Conservation (phyloP, 768 basidiomycete species). For the Lactarius quietus region DNA sequence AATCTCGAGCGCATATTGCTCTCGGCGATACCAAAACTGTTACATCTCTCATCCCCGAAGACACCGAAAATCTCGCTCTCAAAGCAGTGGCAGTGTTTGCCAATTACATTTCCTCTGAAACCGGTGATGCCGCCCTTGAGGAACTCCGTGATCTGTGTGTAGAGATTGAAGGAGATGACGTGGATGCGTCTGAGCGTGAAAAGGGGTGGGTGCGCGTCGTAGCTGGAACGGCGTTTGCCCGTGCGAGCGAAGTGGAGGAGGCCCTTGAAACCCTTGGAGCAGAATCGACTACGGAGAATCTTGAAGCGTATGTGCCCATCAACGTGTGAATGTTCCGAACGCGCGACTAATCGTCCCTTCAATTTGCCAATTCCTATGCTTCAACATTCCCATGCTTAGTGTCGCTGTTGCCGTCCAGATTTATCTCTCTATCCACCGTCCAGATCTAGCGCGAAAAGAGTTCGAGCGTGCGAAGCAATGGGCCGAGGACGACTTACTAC, state of each 20-base stretch:
- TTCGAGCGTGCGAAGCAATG: slow-evolving; percentile 79
- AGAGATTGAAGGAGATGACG: slow-evolving; percentile 81
- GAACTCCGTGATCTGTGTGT: slow-evolving; percentile 81
- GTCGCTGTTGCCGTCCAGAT: slow-evolving; percentile 81
- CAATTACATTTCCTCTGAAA: slow-evolving; percentile 48
- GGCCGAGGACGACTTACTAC: slow-evolving; percentile 85
- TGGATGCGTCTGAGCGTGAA: slow-evolving; percentile 60
- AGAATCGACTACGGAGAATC: slow-evolving; percentile 62
- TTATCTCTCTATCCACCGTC: slow-evolving; percentile 85
- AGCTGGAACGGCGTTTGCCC: slow-evolving; percentile 83
- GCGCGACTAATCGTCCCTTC: slow-evolving; percentile 2
- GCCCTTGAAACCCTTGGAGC: slow-evolving; percentile 83
- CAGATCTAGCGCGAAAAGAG: slow-evolving; percentile 83
- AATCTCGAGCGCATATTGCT: slow-evolving; percentile 75
- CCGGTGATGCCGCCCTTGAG: slow-evolving; percentile 59
- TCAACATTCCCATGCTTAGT: slow-evolving; percentile 39
- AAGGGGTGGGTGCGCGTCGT: slow-evolving; percentile 72
- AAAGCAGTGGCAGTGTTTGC: slow-evolving; percentile 73
- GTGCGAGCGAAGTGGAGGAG: slow-evolving; percentile 85
- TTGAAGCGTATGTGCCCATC: slow-evolving; percentile 72
- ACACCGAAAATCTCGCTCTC: slow-evolving; percentile 60
- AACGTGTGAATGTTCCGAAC: slow-evolving; percentile 17
- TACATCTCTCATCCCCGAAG: slow-evolving; percentile 51
- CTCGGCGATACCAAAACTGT: slow-evolving; percentile 57
- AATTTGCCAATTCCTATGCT: neutral